Evolutionary conservation across 306 rosid species (phyloP), one percentile per base, ranked within the genome.

Genomic region (Argentina anserina): DNA sequence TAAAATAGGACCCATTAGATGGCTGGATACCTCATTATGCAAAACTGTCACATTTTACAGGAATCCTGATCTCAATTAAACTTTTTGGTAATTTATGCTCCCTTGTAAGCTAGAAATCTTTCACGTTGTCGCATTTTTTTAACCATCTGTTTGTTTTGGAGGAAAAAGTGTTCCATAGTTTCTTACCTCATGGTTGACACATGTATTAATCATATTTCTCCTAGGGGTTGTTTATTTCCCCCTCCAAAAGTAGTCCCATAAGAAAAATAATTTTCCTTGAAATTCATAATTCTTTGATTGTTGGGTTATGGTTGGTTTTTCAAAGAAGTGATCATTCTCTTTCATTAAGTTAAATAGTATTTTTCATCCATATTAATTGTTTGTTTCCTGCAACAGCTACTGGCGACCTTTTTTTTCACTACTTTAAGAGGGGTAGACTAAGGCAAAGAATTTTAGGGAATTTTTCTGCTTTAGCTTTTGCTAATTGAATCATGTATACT

Each of bases 351-450:
- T 73, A 20, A 2, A 11, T 31, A 5, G 9, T 21, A 61, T 1
- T 7, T 13, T 7, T 17, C 15, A 43, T 61, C 26, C n/a, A 56
- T 40, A 37, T 26, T 33, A 49, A 4, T 25, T 72, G 58, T 7
- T 40, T 67, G 28, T 68, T 71, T 50, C 40, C 20, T 77, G 80
- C 64, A 34, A 66, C 71, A 52, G 61, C 71, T 73, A 66, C 11
- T 66, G 39, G 20, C 55, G 59, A 17, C 62, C 62, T 65, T 70
- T 50, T 70, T 25, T 60, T 59, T 28, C 1, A 28, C 23, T 34
- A 34, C 25, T 62, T 33, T 15, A 4, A 7, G 67, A 62, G 12
- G 21, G 39, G n/a, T n/a, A n/a, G n/a, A n/a, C n/a, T n/a, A n/a
- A n/a, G n/a, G n/a, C n/a, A n/a, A n/a, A n/a, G n/a, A n/a, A n/a